Evolutionary conservation across 257 asterid genomes (phyloP).

Genomic region (Solanum rostratum): DNA sequence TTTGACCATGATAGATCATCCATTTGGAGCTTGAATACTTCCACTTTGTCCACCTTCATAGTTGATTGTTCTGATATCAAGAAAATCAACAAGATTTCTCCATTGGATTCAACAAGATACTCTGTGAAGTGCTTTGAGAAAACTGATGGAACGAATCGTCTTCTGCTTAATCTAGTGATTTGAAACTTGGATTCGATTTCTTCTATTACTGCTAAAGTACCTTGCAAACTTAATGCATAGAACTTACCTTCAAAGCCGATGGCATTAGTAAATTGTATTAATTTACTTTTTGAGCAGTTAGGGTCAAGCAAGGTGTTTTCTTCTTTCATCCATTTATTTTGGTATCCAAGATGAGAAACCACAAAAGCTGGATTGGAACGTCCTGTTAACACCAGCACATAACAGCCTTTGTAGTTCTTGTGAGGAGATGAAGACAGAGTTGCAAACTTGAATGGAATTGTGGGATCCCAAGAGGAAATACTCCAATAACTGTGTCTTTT

Average conservation of each 20-base stretch:
- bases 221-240: constrained; percentile 10
- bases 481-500: background rate
- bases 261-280: constrained; percentile 6
- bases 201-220: constrained; percentile 3
- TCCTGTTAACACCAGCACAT: constrained; percentile 5
- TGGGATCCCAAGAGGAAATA: constrained; percentile 2
- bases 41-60: constrained; percentile 5
- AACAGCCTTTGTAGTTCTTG: background rate
- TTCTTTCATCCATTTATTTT: background rate
- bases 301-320: constrained; percentile 3
- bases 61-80: constrained; percentile 3
- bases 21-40: constrained; percentile 7
- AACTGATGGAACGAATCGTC: constrained; percentile 13
- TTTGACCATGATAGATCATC: background rate
- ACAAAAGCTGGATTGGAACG: constrained; percentile 3
- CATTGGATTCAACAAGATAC: constrained; percentile 17
- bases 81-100: constrained; percentile 19
- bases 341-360: background rate
- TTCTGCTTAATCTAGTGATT: constrained; percentile 1
- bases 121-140: constrained; percentile 9
- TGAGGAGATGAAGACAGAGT: background rate
- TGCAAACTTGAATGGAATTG: constrained; percentile 8
- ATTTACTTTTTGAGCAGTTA: background rate
- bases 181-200: constrained; percentile 1
- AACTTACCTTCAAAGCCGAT: constrained; percentile 11